Evolutionary conservation across 495 filamentous ascomycete species (phyloP), one percentile per base, ranked within the genome.

Genomic region (Tetracladium marchalianum): DNA sequence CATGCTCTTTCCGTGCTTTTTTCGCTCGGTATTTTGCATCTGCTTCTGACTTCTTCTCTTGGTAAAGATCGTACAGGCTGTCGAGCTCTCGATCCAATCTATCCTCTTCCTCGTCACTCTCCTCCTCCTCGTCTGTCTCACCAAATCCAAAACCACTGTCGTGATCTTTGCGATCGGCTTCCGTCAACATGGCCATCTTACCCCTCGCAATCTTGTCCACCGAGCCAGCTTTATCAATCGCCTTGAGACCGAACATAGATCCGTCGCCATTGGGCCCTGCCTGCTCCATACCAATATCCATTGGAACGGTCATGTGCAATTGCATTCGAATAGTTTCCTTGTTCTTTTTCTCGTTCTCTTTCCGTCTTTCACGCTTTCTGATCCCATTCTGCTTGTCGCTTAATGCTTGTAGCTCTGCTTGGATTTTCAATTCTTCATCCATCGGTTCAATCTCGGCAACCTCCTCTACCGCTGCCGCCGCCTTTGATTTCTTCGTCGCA

Each of bases 231-330:
- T 84, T 81, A 52, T 96, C 89, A 27, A 94, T 72, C 11, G 75
- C 59, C 59, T 86, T 90, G 24, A 96, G 71, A 8, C 71, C 75
- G 62, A 99, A 99, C 63, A 94, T 90, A 4, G 79, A 71, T 37
- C 85, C 85, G 13, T 82, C 77, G 6, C 87, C 89, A 31, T 70
- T 65, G 1, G 84, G 81, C 11, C 85, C 85, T n/a, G 73, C 66
- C 60, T 95, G 87, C 60, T 96, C 90, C 69, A 92, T 81, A 52
- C 92, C 92, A 53, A 98, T 93, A 50, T 98, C 93, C 71, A 85
- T 90, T 12, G 92, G 90, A 1, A 87, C 83, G 12, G 81, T 87
- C 93, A 98, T 97, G 63, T 95, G 78, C 70, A 98, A 77, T 65
- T 98, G 93, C 82, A 97, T 79, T 39, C 92, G 83, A 24, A 90